Evolutionary conservation across 2,329 filamentous ascomycete species (phyloP), one percentile per base, ranked within the genome.

Genomic region (Fusarium avenaceum): DNA sequence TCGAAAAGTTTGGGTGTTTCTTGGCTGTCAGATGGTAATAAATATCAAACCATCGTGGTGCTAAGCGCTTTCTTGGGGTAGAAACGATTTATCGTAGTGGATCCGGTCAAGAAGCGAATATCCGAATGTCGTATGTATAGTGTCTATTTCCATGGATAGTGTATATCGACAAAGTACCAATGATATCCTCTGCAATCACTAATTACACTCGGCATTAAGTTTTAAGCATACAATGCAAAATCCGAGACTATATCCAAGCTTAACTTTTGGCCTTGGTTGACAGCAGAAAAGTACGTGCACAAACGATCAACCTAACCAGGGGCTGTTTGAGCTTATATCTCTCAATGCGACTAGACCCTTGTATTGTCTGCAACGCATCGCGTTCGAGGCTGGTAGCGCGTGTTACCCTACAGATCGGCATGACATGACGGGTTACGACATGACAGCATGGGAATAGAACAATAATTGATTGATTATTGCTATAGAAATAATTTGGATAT

Each of bases 1-100:
- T 65, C 53, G 30, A 60, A 22, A 26, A 43, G 51, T 63, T 63
- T 57, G 17, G 20, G 17, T 24, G 48, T 65, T 65, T 65, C 54
- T 28, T 43, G 14, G 20, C 20, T 51, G 32, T 38, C 46, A 48
- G 28, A 30, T 11, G 10, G 28, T 30, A 4, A 1, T 30, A 49
- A 52, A 64, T 43, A 53, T 51, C 26, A 35, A 11, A 38, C 30
- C 30, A 33, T 33, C 7, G 6, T 15, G 30, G 15, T 33, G 10
- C 13, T 15, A 33, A 33, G 14, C 30, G 30, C 14, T 33, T 14
- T 51, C 11, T 39, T 13, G 4, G 10, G 5, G 4, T 11, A 30
- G 11, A 30, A 4, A 30, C 2, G 10, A 30, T 13, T 30, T 13
- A 11, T 11, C 10, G 11, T 30, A 5, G 10, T 30, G 28, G 4